Conservation (phyloP, 1,284 basidiomycete species). For the Meripilus lineatus region DNA sequence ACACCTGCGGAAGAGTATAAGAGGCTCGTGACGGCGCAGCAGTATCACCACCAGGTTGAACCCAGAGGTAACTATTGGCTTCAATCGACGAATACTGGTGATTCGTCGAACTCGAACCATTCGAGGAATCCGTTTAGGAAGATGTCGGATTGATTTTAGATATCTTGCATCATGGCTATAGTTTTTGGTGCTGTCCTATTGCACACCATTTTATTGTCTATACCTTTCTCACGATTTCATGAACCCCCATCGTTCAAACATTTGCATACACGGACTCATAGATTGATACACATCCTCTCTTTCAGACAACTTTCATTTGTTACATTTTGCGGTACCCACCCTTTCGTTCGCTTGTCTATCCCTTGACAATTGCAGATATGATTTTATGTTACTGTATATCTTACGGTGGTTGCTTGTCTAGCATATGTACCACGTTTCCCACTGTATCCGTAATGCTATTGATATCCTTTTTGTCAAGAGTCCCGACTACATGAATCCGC, state of each 20-base stretch:
- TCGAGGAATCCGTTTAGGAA: conserved; percentile 32
- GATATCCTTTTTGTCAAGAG: too few species aligned
- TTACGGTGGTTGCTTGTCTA: too few species aligned
- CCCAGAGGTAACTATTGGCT: conserved; percentile 28
- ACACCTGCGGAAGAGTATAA: conserved; percentile 63
- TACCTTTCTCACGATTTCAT: background rate
- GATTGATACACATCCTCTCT: background rate
- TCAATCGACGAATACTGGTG: conserved; percentile 29
- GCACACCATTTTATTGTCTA: background rate
- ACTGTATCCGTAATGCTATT: too few species aligned
- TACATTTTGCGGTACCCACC: too few species aligned
- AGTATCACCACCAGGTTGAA: conserved; percentile 13
- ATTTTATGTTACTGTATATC: too few species aligned
- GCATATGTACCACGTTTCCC: too few species aligned
- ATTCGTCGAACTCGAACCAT: conserved; percentile 11
- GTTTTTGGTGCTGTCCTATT: background rate
- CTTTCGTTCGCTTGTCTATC: too few species aligned
- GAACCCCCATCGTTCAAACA: background rate
- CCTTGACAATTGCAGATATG: too few species aligned
- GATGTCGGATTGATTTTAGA: too few species aligned
- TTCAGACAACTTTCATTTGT: background rate
- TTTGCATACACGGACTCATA: background rate
- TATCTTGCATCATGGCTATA: too few species aligned
- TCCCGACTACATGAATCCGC: too few species aligned
- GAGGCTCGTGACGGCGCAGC: conserved; percentile 30